A percentile compares a stretch with the other conserved stretches of the same genome.
Conservation (phyloP, 2,329 filamentous ascomycete genomes). For the Fusarium circinatum region DNA sequence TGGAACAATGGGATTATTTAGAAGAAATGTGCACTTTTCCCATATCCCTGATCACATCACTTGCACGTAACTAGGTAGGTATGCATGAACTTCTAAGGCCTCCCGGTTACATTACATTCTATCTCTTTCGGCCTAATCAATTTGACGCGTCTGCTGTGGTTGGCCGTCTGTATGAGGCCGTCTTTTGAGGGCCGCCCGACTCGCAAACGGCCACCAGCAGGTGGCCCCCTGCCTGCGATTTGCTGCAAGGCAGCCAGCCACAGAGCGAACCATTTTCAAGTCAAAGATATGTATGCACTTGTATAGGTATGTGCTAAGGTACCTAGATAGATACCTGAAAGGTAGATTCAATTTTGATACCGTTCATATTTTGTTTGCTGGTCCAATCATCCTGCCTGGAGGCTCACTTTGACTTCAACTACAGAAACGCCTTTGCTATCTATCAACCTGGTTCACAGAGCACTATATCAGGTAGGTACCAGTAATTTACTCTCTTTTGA, state of each 20-base stretch:
- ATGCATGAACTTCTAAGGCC: background rate
- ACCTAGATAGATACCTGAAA: background rate
- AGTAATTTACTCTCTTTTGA: background rate
- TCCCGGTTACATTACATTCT: background rate
- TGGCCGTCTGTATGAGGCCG: constrained; percentile 10
- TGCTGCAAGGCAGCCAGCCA: background rate
- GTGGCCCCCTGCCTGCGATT: background rate
- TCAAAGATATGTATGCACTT: background rate
- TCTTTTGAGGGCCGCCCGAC: background rate
- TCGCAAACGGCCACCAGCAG: constrained; percentile 6
- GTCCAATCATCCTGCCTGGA: background rate
- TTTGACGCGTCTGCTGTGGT: background rate
- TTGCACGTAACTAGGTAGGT: background rate
- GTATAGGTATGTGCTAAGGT: background rate
- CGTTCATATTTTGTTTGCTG: background rate
- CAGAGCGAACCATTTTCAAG: background rate
- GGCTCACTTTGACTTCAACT: background rate
- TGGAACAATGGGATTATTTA: background rate
- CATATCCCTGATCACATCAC: background rate
- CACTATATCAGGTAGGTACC: background rate
- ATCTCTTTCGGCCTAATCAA: background rate
- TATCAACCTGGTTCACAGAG: background rate
- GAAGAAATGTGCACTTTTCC: background rate
- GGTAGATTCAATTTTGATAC: background rate
- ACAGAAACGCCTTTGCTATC: background rate